Evolutionary conservation across 1,284 basidiomycete species (phyloP).

Genomic region (Fomitopsis schrenkii): DNA sequence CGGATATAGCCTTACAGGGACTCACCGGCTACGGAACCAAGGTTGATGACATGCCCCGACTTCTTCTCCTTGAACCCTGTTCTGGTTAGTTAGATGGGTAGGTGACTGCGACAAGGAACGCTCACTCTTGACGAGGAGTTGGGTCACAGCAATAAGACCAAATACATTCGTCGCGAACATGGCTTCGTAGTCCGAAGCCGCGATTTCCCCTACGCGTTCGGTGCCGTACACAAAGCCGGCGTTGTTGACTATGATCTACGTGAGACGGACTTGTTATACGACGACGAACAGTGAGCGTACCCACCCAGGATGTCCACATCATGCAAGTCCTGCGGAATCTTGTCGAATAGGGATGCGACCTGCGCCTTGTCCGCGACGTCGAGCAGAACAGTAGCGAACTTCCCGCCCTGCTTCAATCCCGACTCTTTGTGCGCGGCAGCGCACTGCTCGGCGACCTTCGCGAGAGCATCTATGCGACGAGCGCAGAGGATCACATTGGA

Average conservation of each 20-base stretch:
- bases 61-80: constrained; percentile 87
- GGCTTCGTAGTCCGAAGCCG: constrained; percentile 69
- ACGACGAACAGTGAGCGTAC: constrained; percentile 8
- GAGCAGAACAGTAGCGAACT: constrained; percentile 61
- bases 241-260: constrained; percentile 64
- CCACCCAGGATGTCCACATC: constrained; percentile 74
- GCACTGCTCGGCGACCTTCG: constrained; percentile 64
- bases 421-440: constrained; percentile 67
- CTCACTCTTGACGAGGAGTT: constrained; percentile 70
- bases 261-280: background rate
- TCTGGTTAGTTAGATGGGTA: background rate
- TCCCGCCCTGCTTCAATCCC: constrained; percentile 67
- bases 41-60: constrained; percentile 91
- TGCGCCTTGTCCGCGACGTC: constrained; percentile 76
- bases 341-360: constrained; percentile 61
- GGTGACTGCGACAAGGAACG: background rate
- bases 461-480: constrained; percentile 61
- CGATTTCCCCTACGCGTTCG: constrained; percentile 80
- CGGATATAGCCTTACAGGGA: too few species aligned
- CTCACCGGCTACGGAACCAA: constrained; percentile 87
- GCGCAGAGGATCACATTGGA: constrained; percentile 76
- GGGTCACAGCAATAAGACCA: constrained; percentile 82
- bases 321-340: constrained; percentile 63
- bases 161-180: constrained; percentile 96
- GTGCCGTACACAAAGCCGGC: constrained; percentile 84